Evolutionary conservation across 176 grass and related monocot species (phyloP).

Genomic region (Pontederia paniculata): DNA sequence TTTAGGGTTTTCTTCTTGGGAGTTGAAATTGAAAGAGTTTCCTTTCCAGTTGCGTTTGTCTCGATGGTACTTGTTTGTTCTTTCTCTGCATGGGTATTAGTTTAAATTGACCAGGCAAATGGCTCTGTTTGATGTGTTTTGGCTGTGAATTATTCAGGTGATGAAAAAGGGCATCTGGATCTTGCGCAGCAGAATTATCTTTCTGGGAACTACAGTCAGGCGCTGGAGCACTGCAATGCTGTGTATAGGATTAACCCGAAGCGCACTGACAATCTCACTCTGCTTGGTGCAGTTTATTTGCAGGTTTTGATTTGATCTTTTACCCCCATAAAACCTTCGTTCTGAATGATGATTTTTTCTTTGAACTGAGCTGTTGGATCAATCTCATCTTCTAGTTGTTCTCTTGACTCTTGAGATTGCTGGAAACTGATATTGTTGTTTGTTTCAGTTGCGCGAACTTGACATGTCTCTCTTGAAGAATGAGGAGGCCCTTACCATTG

Average conservation of each 20-base stretch:
- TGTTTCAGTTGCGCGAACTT: constrained; percentile 58
- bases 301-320: constrained; percentile 31
- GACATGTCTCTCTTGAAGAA: constrained; percentile 94
- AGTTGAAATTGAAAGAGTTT: too few relatives aligned
- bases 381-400: not conserved
- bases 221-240: constrained; percentile 47
- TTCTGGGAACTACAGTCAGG: constrained; percentile 60
- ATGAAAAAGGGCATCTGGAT: constrained; percentile 45
- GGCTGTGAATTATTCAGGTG: constrained; percentile 27
- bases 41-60: not conserved
- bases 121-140: too few relatives aligned
- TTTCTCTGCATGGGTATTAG: not conserved
- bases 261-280: constrained; percentile 74
- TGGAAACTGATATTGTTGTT: constrained; percentile 11
- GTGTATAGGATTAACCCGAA: constrained; percentile 54
- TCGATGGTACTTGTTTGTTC: not conserved
- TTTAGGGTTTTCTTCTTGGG: not conserved
- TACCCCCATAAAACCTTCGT: not conserved
- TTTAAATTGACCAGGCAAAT: not conserved
- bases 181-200: constrained; percentile 82
- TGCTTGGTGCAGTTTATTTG: constrained; percentile 76
- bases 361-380: not conserved
- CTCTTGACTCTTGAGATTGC: constrained; percentile 1
- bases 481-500: constrained; percentile 84
- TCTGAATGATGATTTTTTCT: not conserved